These are phyloP conservation scores for Apostasia shenzhenica DNA, from an alignment of 106 monocot genomes.

Conservation along the genomic window DNA sequence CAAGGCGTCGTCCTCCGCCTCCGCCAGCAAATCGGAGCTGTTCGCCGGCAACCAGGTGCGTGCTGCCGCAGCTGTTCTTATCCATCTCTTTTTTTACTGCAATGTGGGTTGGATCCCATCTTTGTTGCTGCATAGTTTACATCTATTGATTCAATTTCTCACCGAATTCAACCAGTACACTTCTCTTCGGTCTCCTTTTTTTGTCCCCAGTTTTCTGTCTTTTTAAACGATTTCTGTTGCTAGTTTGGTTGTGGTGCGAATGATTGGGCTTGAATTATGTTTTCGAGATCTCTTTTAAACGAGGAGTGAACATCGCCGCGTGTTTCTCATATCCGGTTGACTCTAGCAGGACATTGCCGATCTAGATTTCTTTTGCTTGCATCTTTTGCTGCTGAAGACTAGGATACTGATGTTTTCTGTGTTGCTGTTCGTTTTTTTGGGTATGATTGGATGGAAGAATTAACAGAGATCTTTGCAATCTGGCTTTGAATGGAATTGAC, in stretches of 20 bases:
- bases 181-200: no score
- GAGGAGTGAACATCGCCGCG: neutral
- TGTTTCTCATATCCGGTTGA: no score
- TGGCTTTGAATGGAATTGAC: no score
- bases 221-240: neutral
- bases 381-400: neutral
- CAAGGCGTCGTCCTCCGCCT: slow-evolving; percentile 20
- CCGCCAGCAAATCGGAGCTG: slow-evolving; percentile 26
- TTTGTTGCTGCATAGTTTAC: no score
- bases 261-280: neutral
- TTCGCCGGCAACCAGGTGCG: slow-evolving; percentile 9
- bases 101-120: slow-evolving; percentile 3
- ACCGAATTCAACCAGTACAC: no score
- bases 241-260: no score
- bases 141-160: no score
- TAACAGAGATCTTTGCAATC: no score
- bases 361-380: neutral
- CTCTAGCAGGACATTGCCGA: neutral
- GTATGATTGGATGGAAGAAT: no score
- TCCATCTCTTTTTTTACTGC: neutral
- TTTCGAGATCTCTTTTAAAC: slow-evolving; percentile 1
- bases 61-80: neutral
- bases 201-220: neutral
- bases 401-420: neutral
- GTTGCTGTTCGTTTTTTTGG: no score